Evolutionary conservation across 768 basidiomycete species (phyloP).

Genomic region (Dioszegia hungarica): DNA sequence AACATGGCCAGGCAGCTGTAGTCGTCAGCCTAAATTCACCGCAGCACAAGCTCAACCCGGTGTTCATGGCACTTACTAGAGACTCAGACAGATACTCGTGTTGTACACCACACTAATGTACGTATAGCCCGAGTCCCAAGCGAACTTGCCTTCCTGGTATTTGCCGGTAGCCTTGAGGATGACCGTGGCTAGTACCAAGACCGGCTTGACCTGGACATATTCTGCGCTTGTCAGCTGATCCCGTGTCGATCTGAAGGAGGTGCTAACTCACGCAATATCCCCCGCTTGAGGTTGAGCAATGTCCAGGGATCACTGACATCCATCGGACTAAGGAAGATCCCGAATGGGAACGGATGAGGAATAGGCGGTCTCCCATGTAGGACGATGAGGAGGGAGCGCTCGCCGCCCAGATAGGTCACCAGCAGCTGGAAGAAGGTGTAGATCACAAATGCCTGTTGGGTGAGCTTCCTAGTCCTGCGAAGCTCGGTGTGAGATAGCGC

Average conservation of each 20-base stretch:
- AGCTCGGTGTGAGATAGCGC: background rate
- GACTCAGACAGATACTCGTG: conserved; percentile 48
- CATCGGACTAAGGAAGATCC: conserved; percentile 73
- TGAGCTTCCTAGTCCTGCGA: background rate
- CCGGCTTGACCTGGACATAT: conserved; percentile 93
- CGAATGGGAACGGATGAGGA: conserved; percentile 77
- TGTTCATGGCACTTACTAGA: conserved; percentile 56
- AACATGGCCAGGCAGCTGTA: conserved; percentile 80
- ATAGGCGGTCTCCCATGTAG: conserved; percentile 88
- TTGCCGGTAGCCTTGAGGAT: conserved; percentile 80
- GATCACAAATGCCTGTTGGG: conserved; percentile 47
- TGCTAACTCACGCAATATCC: conserved; percentile 72
- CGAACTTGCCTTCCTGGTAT: conserved; percentile 84
- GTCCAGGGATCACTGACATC: conserved; percentile 94
- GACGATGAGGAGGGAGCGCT: conserved; percentile 84
- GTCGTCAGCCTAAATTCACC: conserved; percentile 1
- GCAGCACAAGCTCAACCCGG: background rate
- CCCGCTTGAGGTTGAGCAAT: conserved; percentile 87
- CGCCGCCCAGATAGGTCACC: conserved; percentile 62
- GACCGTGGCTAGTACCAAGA: conserved; percentile 75
- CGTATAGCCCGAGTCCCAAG: conserved; percentile 79
- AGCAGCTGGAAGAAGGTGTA: conserved; percentile 48
- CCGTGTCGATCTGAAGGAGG: background rate
- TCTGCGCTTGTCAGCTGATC: conserved; percentile 62
- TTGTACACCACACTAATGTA: conserved; percentile 72